phyloP scores from a whole-genome alignment of 1,284 basidiomycete genomes.

The Coniferiporia sulphurascens region DNA sequence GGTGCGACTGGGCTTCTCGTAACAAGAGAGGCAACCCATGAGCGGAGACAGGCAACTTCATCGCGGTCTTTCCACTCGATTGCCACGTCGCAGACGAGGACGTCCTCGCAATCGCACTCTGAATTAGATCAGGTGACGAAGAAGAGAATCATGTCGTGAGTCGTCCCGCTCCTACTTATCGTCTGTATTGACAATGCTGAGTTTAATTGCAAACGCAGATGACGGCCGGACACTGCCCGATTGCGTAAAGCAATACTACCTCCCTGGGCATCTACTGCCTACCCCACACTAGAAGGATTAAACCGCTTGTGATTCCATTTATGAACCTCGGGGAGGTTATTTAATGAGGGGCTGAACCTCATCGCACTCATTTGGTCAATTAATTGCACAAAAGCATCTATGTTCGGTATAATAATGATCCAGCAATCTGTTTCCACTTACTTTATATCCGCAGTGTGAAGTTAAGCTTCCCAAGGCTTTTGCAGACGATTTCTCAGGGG shows the following conservation, averaged over 20 bases:
- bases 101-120: neutral
- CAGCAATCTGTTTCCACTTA: neutral
- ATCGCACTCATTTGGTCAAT: neutral
- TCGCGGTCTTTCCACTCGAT: neutral
- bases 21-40: neutral
- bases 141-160: constrained; percentile 3
- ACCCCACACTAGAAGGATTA: neutral
- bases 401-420: constrained; percentile 11
- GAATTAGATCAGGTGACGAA: neutral
- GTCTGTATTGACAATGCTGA: neutral
- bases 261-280: neutral
- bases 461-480: neutral
- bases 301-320: neutral
- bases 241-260: neutral
- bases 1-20: constrained; percentile 11
- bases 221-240: neutral
- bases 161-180: neutral
- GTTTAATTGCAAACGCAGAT: neutral
- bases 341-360: neutral
- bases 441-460: neutral
- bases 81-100: neutral
- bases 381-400: constrained; percentile 5
- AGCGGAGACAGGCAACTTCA: neutral
- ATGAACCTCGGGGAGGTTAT: neutral
- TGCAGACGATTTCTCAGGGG: neutral